These are phyloP conservation scores for Boletus austroedulis DNA, from an alignment of 1,284 basidiomycete genomes.

Conservation along the genomic window DNA sequence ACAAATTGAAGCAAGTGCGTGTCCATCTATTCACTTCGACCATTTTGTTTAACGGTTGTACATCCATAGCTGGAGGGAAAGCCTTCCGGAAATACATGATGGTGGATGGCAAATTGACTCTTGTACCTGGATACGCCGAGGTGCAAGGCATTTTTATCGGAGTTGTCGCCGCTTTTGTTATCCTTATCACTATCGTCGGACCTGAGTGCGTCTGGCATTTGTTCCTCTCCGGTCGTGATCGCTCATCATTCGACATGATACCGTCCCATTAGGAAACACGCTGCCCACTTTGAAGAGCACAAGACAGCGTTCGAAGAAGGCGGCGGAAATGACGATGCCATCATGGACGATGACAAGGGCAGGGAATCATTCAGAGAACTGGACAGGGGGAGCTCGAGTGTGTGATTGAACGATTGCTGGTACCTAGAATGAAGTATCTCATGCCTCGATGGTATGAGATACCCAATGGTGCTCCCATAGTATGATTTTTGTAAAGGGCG, in stretches of 20 bases:
- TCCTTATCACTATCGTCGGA: conserved; percentile 66
- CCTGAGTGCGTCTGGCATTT: conserved; percentile 56
- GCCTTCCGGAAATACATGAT: conserved; percentile 54
- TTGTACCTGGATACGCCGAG: conserved; percentile 78
- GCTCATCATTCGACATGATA: background rate
- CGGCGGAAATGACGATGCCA: conserved; percentile 48
- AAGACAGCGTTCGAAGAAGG: conserved; percentile 80
- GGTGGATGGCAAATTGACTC: conserved; percentile 42
- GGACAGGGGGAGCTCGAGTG: too few relatives aligned
- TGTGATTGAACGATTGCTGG: too few relatives aligned
- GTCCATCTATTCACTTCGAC: background rate
- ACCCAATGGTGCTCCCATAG: too few relatives aligned
- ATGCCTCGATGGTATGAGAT: too few relatives aligned
- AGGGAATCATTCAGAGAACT: too few relatives aligned
- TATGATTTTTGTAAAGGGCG: too few relatives aligned
- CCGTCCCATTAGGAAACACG: conserved; percentile 55
- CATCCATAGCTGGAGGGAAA: conserved; percentile 53
- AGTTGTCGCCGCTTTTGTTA: conserved; percentile 62
- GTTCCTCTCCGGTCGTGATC: background rate
- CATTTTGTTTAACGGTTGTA: background rate
- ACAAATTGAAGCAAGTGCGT: conserved; percentile 86
- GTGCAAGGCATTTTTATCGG: conserved; percentile 89
- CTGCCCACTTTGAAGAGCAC: conserved; percentile 79
- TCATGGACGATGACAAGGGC: too few relatives aligned
- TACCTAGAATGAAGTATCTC: too few relatives aligned